Evolutionary conservation across 306 rosid genomes (phyloP).

Genomic region (Pyrus betulifolia): DNA sequence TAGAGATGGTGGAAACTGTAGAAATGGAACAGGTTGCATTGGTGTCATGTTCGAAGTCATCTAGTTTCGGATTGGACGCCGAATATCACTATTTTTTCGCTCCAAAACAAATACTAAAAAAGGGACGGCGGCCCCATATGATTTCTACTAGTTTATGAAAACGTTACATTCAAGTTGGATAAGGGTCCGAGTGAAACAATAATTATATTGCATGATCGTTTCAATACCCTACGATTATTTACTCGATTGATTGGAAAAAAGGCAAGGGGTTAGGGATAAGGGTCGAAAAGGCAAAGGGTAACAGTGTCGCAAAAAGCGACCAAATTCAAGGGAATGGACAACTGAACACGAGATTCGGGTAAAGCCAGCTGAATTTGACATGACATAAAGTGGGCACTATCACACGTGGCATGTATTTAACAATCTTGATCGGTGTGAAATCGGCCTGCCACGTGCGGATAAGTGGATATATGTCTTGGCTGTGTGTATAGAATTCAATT

Average conservation of each 20-base stretch:
- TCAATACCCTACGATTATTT: too few species aligned
- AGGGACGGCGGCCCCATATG: background rate
- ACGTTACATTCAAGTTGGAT: background rate
- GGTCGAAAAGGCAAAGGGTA: background rate
- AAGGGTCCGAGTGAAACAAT: background rate
- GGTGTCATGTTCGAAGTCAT: background rate
- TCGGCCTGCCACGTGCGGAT: background rate
- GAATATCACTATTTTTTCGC: background rate
- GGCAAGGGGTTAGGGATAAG: background rate
- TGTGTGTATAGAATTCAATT: too few species aligned
- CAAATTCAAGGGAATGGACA: background rate
- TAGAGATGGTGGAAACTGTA: background rate
- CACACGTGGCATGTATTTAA: too few species aligned
- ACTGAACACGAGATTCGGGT: background rate
- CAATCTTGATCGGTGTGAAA: too few species aligned
- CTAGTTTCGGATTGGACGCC: background rate
- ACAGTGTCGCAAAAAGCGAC: background rate
- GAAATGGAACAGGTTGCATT: background rate
- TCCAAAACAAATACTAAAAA: background rate
- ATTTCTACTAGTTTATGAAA: background rate
- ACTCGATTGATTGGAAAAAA: too few species aligned
- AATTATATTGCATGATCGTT: too few species aligned
- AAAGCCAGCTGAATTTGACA: background rate
- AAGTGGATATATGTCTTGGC: background rate
- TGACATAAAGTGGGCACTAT: background rate